These are phyloP conservation scores for Cicer arietinum DNA, from an alignment of 306 rosid genomes.

Conservation along the genomic window DNA sequence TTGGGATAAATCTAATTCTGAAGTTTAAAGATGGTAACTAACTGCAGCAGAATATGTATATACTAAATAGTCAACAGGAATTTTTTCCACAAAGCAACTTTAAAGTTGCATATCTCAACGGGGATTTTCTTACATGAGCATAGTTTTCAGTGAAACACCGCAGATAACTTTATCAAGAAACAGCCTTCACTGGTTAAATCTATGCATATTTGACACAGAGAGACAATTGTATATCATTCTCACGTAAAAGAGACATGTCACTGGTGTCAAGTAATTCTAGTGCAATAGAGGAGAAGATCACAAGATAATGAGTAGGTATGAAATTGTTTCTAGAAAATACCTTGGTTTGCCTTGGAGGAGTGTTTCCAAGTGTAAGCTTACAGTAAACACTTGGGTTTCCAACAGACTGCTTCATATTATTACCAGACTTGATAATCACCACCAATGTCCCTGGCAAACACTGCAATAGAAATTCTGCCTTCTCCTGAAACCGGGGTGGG, in stretches of 20 bases:
- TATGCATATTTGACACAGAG: constrained; percentile 24
- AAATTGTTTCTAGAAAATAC: constrained; percentile 47
- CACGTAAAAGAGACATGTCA: constrained; percentile 14
- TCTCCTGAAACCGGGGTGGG: constrained; percentile 97
- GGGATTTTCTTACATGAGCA: neutral
- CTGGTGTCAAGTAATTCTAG: constrained; percentile 15
- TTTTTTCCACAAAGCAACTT: constrained; percentile 10
- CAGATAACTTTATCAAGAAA: constrained; percentile 25
- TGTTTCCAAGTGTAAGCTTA: constrained; percentile 94
- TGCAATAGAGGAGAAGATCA: constrained; percentile 36
- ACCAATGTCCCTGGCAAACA: constrained; percentile 96
- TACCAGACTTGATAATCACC: constrained; percentile 91
- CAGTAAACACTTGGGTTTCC: constrained; percentile 97
- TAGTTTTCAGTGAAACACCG: neutral
- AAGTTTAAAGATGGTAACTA: constrained; percentile 16
- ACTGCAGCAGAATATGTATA: constrained; percentile 5
- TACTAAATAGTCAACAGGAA: neutral
- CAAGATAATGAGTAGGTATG: constrained; percentile 5
- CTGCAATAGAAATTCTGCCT: constrained; percentile 92
- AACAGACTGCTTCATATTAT: constrained; percentile 97
- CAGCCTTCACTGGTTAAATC: constrained; percentile 13
- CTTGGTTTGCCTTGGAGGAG: constrained; percentile 90
- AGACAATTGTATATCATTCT: constrained; percentile 9
- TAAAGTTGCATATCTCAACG: constrained; percentile 9
- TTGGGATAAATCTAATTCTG: constrained; percentile 29